These are phyloP conservation scores for Cyclotella kingstonii DNA, from an alignment of 108 stramenopile species.

Conservation along the genomic window DNA sequence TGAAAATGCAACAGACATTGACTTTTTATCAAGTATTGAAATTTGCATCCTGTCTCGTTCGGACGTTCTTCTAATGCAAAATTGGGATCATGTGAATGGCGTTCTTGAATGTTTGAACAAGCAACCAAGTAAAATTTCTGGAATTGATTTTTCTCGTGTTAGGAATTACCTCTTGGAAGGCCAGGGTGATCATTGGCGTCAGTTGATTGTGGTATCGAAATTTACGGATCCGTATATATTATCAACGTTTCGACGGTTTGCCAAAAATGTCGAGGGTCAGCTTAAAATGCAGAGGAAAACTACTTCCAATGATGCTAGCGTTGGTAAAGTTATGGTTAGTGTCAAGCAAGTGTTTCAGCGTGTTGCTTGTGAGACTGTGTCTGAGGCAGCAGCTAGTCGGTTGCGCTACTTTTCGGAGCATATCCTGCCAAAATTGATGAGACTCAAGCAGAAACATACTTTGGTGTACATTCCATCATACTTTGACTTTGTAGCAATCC, in stretches of 20 bases:
- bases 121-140: conserved; percentile 71
- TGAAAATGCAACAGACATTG: conserved; percentile 52
- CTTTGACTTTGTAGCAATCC: conserved; percentile 88
- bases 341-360: conserved; percentile 92
- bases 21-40: conserved; percentile 93
- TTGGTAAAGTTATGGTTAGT: conserved; percentile 67
- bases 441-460: conserved; percentile 82
- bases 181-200: conserved; percentile 77
- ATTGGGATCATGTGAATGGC: conserved; percentile 92
- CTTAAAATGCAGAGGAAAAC: conserved; percentile 60
- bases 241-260: conserved; percentile 72
- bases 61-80: conserved; percentile 94
- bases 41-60: conserved; percentile 69
- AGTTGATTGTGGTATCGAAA: conserved; percentile 72
- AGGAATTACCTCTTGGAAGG: conserved; percentile 86
- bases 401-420: conserved; percentile 81
- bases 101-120: conserved; percentile 71
- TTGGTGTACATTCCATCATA: conserved; percentile 91
- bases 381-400: conserved; percentile 67
- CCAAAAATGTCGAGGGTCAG: conserved; percentile 67
- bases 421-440: conserved; percentile 73
- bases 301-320: conserved; percentile 53
- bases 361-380: conserved; percentile 55
- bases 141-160: conserved; percentile 94
- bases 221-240: conserved; percentile 73